These are phyloP conservation scores for Eucalyptus regnans DNA, from an alignment of 345 rosid genomes.

Conservation along the genomic window DNA sequence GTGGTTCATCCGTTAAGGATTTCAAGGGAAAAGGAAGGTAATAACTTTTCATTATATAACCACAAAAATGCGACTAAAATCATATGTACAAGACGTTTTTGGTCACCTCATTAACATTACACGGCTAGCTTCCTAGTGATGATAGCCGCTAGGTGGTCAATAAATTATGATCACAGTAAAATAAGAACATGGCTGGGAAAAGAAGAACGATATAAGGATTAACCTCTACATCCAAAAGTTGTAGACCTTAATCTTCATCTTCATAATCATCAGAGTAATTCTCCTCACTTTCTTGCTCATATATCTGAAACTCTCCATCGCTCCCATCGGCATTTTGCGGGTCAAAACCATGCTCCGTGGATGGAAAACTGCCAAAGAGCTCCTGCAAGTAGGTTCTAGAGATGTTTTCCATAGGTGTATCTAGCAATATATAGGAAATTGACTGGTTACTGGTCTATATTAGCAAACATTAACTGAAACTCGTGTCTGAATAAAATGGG, in stretches of 20 bases:
- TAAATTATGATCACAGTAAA: not conserved
- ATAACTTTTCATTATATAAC: not conserved
- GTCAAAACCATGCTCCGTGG: conserved; percentile 21
- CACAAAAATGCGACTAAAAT: not conserved
- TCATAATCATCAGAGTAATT: conserved; percentile 19
- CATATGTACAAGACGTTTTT: not conserved
- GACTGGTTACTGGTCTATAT: not conserved
- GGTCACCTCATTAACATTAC: not conserved
- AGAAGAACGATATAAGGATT: not conserved
- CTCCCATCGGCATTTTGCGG: conserved; percentile 16
- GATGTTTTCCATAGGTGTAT: conserved; percentile 52
- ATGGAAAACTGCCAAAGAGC: conserved; percentile 75
- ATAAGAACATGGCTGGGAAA: not conserved
- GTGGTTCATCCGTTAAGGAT: not conserved
- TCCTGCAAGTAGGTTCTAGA: conserved; percentile 80
- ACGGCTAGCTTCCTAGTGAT: not conserved
- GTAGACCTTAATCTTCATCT: not conserved
- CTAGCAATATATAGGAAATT: conserved; percentile 39
- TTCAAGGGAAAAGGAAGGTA: not conserved
- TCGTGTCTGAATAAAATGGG: not conserved
- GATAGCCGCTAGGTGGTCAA: not conserved
- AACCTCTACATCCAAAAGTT: not conserved
- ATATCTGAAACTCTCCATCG: conserved; percentile 77
- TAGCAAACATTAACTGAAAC: not conserved
- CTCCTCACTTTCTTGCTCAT: conserved; percentile 68